Conservation (phyloP, 2,329 filamentous ascomycete species). For the Colletotrichum sp. region DNA sequence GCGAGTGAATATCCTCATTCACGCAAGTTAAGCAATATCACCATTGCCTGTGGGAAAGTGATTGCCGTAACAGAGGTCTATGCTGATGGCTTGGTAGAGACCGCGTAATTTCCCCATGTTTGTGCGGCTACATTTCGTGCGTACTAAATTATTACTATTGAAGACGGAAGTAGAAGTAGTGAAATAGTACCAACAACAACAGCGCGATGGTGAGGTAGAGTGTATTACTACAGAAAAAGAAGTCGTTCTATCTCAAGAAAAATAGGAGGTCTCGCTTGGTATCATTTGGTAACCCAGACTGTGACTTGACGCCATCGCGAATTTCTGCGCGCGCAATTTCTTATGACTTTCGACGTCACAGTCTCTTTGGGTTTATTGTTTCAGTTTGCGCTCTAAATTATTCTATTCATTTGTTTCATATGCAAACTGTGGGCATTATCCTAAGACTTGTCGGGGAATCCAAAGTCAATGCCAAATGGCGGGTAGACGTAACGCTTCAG, state of each 20-base stretch:
- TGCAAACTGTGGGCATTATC: not conserved
- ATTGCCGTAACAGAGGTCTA: not conserved
- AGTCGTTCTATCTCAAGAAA: too few species aligned
- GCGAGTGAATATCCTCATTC: not conserved
- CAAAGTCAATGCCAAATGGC: constrained; percentile 71
- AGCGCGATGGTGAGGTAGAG: too few species aligned
- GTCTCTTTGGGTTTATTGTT: not conserved
- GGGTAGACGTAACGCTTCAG: constrained; percentile 70
- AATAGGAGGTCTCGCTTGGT: too few species aligned
- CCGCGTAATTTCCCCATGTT: too few species aligned
- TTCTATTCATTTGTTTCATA: not conserved
- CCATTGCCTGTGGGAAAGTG: not conserved
- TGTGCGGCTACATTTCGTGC: too few species aligned
- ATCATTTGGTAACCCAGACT: too few species aligned
- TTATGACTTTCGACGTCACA: not conserved
- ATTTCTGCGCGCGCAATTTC: not conserved
- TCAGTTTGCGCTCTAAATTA: not conserved
- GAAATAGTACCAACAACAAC: too few species aligned
- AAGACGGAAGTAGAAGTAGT: too few species aligned
- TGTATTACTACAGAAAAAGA: too few species aligned
- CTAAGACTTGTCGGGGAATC: constrained; percentile 70
- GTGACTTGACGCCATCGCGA: not conserved
- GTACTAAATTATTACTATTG: too few species aligned
- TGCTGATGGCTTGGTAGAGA: not conserved
- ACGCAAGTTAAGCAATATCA: not conserved